Base-by-base conservation (phyloP, 371 early-diverging fungal species). In the Mucor sp. region DNA sequence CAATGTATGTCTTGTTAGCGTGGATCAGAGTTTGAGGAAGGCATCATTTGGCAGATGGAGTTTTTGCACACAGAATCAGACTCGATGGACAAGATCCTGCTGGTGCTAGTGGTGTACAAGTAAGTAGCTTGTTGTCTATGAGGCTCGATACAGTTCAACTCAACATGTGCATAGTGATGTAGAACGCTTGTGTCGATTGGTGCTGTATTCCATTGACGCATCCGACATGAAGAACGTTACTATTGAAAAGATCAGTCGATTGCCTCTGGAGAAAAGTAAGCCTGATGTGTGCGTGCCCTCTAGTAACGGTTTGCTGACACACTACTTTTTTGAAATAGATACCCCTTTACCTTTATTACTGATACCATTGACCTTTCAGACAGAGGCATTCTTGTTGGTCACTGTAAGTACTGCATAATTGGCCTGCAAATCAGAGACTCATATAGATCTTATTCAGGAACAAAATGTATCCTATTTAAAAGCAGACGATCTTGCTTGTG, bases 41-140 rank as follows among this genome's bases (percentile, higher is more conserved):
- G 82, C 12, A 77, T 82, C 8, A 79, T 82, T 57, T 82, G 80
- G 80, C 82, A 82, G 41, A 77, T 82, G 79, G 80, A 79, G n/a
- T 82, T 82, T 58, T 58, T 82, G 14, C 60, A 79, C 27, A 77
- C 82, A 0, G 70, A 70, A 41, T 39, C 53, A 11, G 14, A 43
- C 3, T 50, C 74, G 1, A 65, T 60, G 39, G 75, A 78, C 32
- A 76, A 69, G n/a, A 76, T 82, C 33, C 43, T 79, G 15, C 27
- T 82, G 23, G 72, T 74, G 8, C 21, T 74, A 8, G 64, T 76
- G 2, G 58, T 82, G 23, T 82, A 77, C 58, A 79, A 76, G 81
- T 81, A 71, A 47, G 32, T 4, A 3, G 3, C 9, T 0, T 35
- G 9, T 35, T 1, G 8, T 30, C 30, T 30, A 37, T 2, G 14